These are phyloP conservation scores for Auricularia cornea DNA, from an alignment of 768 basidiomycete species.

Conservation along the genomic window DNA sequence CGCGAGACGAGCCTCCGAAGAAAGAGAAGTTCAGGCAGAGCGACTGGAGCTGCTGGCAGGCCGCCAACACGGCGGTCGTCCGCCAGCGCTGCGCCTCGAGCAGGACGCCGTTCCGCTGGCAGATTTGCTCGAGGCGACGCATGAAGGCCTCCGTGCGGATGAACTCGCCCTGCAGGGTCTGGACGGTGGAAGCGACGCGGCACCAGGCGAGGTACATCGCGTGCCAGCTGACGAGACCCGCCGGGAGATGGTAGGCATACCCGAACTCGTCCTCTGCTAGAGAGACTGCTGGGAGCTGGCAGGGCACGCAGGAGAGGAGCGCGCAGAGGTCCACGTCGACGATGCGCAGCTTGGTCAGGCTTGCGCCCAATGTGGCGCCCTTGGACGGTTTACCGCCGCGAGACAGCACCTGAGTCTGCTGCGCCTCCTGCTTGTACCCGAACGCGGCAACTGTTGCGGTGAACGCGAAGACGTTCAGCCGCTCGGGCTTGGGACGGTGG, in stretches of 20 bases:
- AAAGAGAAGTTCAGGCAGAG: no score
- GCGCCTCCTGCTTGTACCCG: no score
- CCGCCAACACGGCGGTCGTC: neutral
- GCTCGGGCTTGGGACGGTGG: neutral
- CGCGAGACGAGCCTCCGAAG: no score
- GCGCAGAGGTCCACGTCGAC: neutral
- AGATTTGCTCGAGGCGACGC: neutral
- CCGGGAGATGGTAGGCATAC: neutral
- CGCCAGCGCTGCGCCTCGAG: neutral
- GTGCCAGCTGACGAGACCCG: neutral
- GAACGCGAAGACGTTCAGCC: neutral
- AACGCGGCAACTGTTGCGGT: neutral
- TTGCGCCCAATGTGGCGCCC: no score
- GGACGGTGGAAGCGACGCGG: neutral
- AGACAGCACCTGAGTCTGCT: no score
- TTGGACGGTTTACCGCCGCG: no score
- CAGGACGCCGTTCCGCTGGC: neutral
- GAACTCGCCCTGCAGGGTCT: neutral
- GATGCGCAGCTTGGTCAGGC: neutral
- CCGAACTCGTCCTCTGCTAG: neutral
- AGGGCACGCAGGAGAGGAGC: neutral
- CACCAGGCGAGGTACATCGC: neutral
- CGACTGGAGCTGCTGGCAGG: neutral
- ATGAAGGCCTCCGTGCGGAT: neutral
- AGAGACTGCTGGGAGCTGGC: neutral